A percentile compares a stretch with the other conserved stretches of the same genome.
Conservation (phyloP, 2,329 filamentous ascomycete genomes). For the Raffaelea deltoideospora region DNA sequence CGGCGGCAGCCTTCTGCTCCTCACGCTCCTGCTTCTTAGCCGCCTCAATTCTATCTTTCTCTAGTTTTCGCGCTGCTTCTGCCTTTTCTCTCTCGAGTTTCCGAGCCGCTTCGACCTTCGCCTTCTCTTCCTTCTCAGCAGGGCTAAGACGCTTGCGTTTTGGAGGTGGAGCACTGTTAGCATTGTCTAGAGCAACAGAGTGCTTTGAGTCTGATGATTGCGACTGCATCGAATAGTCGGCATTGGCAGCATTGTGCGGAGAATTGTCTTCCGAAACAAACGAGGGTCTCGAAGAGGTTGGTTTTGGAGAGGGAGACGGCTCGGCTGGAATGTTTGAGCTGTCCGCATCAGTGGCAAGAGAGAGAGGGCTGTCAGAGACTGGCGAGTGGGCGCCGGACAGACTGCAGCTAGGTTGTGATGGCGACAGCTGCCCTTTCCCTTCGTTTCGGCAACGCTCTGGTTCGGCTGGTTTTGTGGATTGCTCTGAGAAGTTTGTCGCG, state of each 20-base stretch:
- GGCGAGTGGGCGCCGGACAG: conserved; percentile 1
- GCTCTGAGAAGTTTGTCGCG: no score
- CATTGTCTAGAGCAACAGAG: no score
- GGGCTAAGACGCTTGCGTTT: conserved; percentile 32
- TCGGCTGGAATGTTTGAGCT: conserved; percentile 24
- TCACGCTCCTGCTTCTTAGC: conserved; percentile 16
- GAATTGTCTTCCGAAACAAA: no score
- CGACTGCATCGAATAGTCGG: no score
- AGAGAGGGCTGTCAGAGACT: conserved; percentile 15
- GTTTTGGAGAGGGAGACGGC: conserved; percentile 20
- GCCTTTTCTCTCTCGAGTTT: conserved; percentile 19
- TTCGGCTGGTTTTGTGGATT: no score
- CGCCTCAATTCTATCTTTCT: conserved; percentile 16
- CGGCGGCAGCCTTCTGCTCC: conserved; percentile 21
- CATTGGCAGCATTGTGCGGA: no score
- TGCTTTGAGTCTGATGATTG: no score
- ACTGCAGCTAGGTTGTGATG: conserved; percentile 1
- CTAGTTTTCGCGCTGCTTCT: conserved; percentile 14
- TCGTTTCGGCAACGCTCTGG: neutral
- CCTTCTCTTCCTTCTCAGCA: conserved; percentile 22
- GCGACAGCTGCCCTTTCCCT: conserved; percentile 4
- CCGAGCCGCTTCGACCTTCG: conserved; percentile 21
- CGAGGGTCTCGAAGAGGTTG: conserved; percentile 15
- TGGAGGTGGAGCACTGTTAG: conserved; percentile 13
- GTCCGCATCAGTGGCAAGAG: conserved; percentile 24